These are phyloP conservation scores for Fraxinus nigra DNA, from an alignment of 305 asterid species.

Conservation along the genomic window DNA sequence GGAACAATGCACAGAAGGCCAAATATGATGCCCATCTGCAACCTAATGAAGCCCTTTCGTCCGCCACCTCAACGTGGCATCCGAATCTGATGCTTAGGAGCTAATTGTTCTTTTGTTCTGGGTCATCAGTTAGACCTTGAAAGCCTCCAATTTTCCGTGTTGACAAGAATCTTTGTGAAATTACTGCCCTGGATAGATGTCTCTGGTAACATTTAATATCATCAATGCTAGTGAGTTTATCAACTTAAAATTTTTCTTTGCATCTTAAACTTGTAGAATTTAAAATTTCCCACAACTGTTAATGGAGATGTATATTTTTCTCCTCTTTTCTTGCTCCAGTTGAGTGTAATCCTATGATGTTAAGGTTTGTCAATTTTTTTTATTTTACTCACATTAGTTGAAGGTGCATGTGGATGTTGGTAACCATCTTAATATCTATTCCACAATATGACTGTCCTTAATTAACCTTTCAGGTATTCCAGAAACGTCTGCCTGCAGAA, in stretches of 20 bases:
- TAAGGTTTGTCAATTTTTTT: not conserved
- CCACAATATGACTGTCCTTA: not conserved
- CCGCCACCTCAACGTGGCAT: not conserved
- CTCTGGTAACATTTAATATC: not conserved
- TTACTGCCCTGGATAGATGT: not conserved
- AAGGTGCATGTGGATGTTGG: constrained; percentile 4
- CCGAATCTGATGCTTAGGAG: not conserved
- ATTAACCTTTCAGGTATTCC: constrained; percentile 67
- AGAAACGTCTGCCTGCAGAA: constrained; percentile 95
- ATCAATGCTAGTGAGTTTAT: not conserved
- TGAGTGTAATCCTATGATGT: not conserved
- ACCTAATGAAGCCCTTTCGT: constrained; percentile 1
- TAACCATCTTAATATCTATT: constrained; percentile 17
- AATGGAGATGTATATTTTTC: not conserved
- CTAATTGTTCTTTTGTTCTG: not conserved
- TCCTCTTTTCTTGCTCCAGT: not conserved
- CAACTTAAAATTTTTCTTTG: not conserved
- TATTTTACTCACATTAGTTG: constrained; percentile 1
- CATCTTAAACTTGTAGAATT: not conserved
- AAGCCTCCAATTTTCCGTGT: not conserved
- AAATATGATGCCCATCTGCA: not conserved
- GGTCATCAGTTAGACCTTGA: constrained; percentile 1
- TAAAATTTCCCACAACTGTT: not conserved
- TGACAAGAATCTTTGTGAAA: not conserved
- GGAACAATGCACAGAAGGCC: not conserved